Evolutionary conservation across 2,329 filamentous ascomycete genomes (phyloP).

Genomic region (Hymenotorrendiella dingleyae): DNA sequence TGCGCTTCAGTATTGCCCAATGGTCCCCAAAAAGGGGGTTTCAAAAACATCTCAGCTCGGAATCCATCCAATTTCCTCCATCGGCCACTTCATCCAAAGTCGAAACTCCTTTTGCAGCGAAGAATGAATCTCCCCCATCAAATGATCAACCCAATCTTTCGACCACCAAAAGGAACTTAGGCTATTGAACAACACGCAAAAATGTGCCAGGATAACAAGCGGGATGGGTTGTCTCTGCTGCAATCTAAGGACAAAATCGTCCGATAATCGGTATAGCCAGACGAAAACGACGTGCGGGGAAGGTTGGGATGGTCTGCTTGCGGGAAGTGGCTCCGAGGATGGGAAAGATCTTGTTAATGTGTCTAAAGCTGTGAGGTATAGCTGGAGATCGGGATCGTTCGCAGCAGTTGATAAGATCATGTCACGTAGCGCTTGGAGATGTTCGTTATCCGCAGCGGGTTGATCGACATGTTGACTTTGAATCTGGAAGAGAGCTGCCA

Average conservation of each 20-base stretch:
- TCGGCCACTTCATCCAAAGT: slow-evolving; percentile 31
- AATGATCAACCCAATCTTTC: slow-evolving; percentile 31
- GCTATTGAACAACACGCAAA: slow-evolving; percentile 30
- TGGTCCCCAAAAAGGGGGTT: too few relatives aligned
- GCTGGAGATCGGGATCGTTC: slow-evolving; percentile 3
- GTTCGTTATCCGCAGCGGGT: slow-evolving; percentile 6
- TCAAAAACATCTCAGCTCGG: too few relatives aligned
- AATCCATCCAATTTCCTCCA: slow-evolving; percentile 21
- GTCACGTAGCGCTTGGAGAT: slow-evolving; percentile 7
- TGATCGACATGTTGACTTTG: slow-evolving; percentile 11
- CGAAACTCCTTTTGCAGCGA: slow-evolving; percentile 30
- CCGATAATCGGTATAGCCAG: slow-evolving; percentile 12
- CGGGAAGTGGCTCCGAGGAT: not conserved
- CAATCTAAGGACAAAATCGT: slow-evolving; percentile 26
- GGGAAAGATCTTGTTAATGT: slow-evolving; percentile 8
- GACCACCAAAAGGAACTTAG: slow-evolving; percentile 33
- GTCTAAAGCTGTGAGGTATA: slow-evolving; percentile 9
- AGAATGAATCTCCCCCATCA: slow-evolving; percentile 29
- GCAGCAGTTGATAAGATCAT: slow-evolving; percentile 1
- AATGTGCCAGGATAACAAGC: slow-evolving; percentile 28
- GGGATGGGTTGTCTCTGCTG: slow-evolving; percentile 16
- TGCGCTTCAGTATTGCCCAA: too few relatives aligned
- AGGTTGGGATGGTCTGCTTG: slow-evolving; percentile 1
- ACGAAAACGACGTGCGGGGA: slow-evolving; percentile 12
- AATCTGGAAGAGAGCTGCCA: slow-evolving; percentile 16